phyloP scores from a whole-genome alignment of 257 asterid genomes.

The Scutellaria barbata region DNA sequence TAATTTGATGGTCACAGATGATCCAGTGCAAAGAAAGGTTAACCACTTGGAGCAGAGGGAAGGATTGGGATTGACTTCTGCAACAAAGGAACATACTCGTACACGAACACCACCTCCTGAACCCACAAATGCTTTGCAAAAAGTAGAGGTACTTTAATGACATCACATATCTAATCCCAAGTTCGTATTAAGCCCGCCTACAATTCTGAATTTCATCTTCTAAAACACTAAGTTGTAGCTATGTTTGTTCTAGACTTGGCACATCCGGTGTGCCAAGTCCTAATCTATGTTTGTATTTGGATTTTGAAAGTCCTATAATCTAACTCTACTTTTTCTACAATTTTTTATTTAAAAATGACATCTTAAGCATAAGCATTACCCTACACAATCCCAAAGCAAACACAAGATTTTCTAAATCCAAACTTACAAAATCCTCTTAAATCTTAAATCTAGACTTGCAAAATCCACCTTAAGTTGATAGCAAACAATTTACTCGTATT shows the following conservation, averaged over 20 bases:
- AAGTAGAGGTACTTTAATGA: conserved; percentile 79
- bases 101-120: conserved; percentile 57
- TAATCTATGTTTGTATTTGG: too few relatives aligned
- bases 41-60: conserved; percentile 91
- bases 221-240: background rate
- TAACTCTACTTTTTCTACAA: too few relatives aligned
- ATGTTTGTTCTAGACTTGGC: too few relatives aligned
- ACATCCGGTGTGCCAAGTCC: too few relatives aligned
- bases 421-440: too few relatives aligned
- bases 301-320: too few relatives aligned
- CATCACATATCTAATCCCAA: conserved; percentile 5
- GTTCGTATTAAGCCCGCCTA: conserved; percentile 10
- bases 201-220: background rate
- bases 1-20: conserved; percentile 54
- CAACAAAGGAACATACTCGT: conserved; percentile 54
- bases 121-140: conserved; percentile 74
- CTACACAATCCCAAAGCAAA: too few relatives aligned
- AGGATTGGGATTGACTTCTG: conserved; percentile 75
- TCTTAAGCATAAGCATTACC: too few relatives aligned
- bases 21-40: conserved; percentile 69
- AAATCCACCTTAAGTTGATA: too few relatives aligned
- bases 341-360: too few relatives aligned
- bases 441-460: too few relatives aligned
- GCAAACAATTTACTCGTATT: background rate
- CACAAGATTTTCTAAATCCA: too few relatives aligned